Evolutionary conservation across 139 green algal genomes (phyloP).

Genomic region (Coelastrella sp.): DNA sequence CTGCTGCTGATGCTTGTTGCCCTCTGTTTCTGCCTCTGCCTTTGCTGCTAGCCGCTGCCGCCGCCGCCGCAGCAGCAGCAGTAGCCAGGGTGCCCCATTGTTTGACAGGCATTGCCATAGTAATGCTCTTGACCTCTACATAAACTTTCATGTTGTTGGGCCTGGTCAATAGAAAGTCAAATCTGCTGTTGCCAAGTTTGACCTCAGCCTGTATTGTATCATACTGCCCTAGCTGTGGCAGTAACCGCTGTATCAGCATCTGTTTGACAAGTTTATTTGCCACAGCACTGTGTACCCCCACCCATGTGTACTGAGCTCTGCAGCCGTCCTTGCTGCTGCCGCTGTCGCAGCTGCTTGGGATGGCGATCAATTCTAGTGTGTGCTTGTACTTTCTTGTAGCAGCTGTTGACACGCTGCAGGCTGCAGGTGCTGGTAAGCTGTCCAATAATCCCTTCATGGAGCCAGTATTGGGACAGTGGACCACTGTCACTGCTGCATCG

Average conservation of each 20-base stretch:
- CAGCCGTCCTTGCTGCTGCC: background rate
- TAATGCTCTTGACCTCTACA: constrained; percentile 35
- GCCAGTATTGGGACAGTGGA: background rate
- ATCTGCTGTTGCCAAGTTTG: background rate
- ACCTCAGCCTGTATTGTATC: constrained; percentile 3
- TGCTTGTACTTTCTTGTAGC: constrained; percentile 32
- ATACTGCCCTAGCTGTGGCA: constrained; percentile 17
- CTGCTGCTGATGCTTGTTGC: background rate
- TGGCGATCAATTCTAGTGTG: constrained; percentile 3
- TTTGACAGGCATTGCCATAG: background rate
- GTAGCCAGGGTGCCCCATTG: background rate
- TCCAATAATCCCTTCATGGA: constrained; percentile 19
- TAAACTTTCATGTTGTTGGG: background rate
- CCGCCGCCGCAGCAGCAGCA: background rate
- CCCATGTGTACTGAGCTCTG: background rate
- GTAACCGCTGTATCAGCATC: background rate
- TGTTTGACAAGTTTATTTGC: background rate
- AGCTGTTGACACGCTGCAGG: background rate
- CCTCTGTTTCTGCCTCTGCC: constrained; percentile 6
- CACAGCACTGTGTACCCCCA: constrained; percentile 18
- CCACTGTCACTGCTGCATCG: background rate
- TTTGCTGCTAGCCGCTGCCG: background rate
- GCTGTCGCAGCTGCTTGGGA: constrained; percentile 5
- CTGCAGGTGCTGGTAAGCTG: constrained; percentile 15
- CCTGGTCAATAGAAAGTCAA: constrained; percentile 32